These are phyloP conservation scores for Debaryomyces maramus DNA, from an alignment of 805 yeast species.

Conservation along the genomic window DNA sequence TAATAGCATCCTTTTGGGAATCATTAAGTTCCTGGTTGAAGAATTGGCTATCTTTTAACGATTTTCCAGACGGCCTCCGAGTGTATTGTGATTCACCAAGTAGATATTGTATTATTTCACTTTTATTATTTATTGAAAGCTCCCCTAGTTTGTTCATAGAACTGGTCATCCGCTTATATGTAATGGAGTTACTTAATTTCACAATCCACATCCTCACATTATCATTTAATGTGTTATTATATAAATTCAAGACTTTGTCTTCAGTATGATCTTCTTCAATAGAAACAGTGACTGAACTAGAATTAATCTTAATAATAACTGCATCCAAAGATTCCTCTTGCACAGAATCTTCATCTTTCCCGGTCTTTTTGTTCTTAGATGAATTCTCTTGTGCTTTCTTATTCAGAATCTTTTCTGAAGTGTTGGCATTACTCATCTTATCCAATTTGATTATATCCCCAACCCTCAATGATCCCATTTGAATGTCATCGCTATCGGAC, in stretches of 20 bases:
- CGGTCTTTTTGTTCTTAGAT: slow-evolving; percentile 18
- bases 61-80: slow-evolving; percentile 1
- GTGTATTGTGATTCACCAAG: slow-evolving; percentile 44
- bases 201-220: slow-evolving; percentile 61
- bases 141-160: slow-evolving; percentile 68
- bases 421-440: slow-evolving; percentile 33
- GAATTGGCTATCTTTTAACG: slow-evolving; percentile 22
- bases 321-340: slow-evolving; percentile 49
- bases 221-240: slow-evolving; percentile 42
- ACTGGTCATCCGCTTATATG: slow-evolving; percentile 76
- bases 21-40: slow-evolving; percentile 52
- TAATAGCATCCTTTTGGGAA: slow-evolving; percentile 74
- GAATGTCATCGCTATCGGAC: slow-evolving; percentile 31
- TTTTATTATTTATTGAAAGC: slow-evolving; percentile 23
- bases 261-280: slow-evolving; percentile 55
- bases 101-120: slow-evolving; percentile 42
- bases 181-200: slow-evolving; percentile 64
- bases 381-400: slow-evolving; percentile 28
- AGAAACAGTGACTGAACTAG: slow-evolving; percentile 53
- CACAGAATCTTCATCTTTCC: slow-evolving; percentile 19
- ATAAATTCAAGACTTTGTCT: slow-evolving; percentile 45
- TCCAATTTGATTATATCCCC: slow-evolving; percentile 79
- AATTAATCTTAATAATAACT: slow-evolving; percentile 58
- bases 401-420: slow-evolving; percentile 18
- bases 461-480: slow-evolving; percentile 54